Evolutionary conservation across 768 basidiomycete species (phyloP).

Genomic region (Polyporus arcularius): DNA sequence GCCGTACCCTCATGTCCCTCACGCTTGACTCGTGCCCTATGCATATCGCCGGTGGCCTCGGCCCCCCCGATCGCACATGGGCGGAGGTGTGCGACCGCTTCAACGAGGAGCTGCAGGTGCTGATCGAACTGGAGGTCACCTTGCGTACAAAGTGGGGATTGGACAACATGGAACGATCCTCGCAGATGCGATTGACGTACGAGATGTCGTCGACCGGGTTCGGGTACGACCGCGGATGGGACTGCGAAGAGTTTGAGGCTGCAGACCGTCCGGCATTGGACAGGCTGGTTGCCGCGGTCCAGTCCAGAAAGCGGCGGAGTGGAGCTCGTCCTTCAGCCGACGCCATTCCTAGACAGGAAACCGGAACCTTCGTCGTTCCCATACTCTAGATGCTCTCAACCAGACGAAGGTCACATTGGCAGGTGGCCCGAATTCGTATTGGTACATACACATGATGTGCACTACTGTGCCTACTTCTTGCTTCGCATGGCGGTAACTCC

Average conservation of each 20-base stretch:
- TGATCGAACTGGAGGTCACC: conserved; percentile 10
- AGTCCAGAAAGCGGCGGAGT: background rate
- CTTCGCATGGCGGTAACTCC: too few relatives aligned
- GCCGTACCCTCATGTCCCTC: conserved; percentile 12
- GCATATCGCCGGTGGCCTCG: background rate
- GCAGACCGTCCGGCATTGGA: background rate
- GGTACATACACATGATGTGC: too few relatives aligned
- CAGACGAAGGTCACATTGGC: too few relatives aligned
- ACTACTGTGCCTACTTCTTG: too few relatives aligned
- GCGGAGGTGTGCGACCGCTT: conserved; percentile 17
- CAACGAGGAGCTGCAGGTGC: conserved; percentile 11
- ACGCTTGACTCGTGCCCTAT: conserved; percentile 24
- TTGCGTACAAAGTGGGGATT: conserved; percentile 16
- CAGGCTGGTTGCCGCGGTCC: background rate
- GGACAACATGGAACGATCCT: background rate
- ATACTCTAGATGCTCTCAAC: too few relatives aligned
- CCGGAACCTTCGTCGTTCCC: too few relatives aligned
- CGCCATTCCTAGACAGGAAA: too few relatives aligned
- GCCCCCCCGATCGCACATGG: conserved; percentile 12
- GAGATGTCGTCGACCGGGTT: conserved; percentile 1
- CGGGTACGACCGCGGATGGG: background rate
- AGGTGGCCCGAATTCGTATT: too few relatives aligned
- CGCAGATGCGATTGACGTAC: conserved; percentile 1
- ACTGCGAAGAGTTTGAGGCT: background rate
- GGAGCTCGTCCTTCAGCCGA: too few relatives aligned